Evolutionary conservation across 495 filamentous ascomycete genomes (phyloP).

Genomic region (Daldinia childiae): DNA sequence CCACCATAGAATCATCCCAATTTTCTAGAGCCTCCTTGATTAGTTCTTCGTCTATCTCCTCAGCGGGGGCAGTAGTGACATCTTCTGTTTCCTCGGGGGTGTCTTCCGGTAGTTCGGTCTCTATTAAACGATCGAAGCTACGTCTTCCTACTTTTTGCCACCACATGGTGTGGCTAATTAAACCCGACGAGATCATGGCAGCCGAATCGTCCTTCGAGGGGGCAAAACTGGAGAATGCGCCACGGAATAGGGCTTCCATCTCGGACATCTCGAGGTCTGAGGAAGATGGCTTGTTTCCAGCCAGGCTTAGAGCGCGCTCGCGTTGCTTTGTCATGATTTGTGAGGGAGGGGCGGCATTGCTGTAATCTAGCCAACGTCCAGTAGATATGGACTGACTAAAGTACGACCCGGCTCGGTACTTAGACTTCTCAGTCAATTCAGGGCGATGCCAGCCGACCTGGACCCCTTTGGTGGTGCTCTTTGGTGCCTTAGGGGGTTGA

Average conservation of each 20-base stretch:
- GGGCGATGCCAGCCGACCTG: conserved; percentile 71
- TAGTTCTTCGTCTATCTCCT: conserved; percentile 56
- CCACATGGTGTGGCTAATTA: conserved; percentile 78
- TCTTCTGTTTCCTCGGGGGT: conserved; percentile 50
- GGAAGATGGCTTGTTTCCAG: conserved; percentile 65
- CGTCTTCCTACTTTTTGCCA: conserved; percentile 80
- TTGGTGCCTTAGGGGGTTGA: conserved; percentile 75
- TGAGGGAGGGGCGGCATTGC: conserved; percentile 65
- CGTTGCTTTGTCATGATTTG: conserved; percentile 72
- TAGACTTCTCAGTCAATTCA: conserved; percentile 61
- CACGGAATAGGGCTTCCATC: conserved; percentile 78
- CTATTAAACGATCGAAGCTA: conserved; percentile 59
- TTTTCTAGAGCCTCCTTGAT: conserved; percentile 58
- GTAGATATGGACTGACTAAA: conserved; percentile 64
- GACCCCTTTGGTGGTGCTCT: conserved; percentile 67
- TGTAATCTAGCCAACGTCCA: conserved; percentile 76
- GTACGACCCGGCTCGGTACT: conserved; percentile 64
- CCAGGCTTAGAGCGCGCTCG: conserved; percentile 75
- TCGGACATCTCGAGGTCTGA: conserved; percentile 67
- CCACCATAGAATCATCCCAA: conserved; percentile 60
- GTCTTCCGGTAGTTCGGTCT: conserved; percentile 53
- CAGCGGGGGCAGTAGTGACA: conserved; percentile 37
- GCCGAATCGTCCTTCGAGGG: conserved; percentile 82
- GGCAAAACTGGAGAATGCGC: conserved; percentile 88
- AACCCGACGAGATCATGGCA: conserved; percentile 74